Evolutionary conservation across 2,329 filamentous ascomycete species (phyloP), one percentile per base, ranked within the genome.

Genomic region (Scopulariopsis brevicaulis): DNA sequence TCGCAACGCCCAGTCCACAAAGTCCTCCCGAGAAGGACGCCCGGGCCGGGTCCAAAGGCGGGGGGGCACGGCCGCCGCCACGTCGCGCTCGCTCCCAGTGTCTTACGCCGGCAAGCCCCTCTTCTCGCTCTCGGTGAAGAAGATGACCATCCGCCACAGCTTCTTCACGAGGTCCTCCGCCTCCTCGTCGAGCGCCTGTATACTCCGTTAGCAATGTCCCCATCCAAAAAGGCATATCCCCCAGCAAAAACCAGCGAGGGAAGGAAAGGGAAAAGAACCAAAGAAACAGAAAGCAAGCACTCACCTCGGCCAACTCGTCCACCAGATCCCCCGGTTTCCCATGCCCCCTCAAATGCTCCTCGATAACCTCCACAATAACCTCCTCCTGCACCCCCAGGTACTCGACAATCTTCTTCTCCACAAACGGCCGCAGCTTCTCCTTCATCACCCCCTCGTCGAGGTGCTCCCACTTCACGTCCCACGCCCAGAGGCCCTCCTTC

Each of bases 381-480:
- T 97, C 90, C 71, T 99, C 94, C 73, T 97, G 91, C 59, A 99
- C 89, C 60, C 95, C 95, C 54, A 99, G 81, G 65, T 94, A 95
- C 72, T 99, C 94, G 60, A 99, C 87, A 64, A 97, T 90, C 80
- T 97, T 99, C 81, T 96, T 96, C 77, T 96, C 91, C 59, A 97
- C 90, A 74, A 96, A 99, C 34, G 93, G 92, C 66, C 89, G 84
- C 64, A 99, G 83, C 69, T 96, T 92, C 62, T 95, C 89, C 60
- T 84, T 82, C 60, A 97, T 83, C 50, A 94, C 81, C 18, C 80
- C 78, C 61, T 94, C 87, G 68, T 95, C 89, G 69, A 99, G 80
- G 71, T 85, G 90, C 56, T 95, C 87, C 94, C 94, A 99, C 65
- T 92, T 89, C 69, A 99, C 84, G 20, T 87, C 76, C 90, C 91